A percentile compares a stretch with the other conserved stretches of the same genome.
Conservation (phyloP, 192 early-diverging fungal genomes). For the Chytriomyces confervae region DNA sequence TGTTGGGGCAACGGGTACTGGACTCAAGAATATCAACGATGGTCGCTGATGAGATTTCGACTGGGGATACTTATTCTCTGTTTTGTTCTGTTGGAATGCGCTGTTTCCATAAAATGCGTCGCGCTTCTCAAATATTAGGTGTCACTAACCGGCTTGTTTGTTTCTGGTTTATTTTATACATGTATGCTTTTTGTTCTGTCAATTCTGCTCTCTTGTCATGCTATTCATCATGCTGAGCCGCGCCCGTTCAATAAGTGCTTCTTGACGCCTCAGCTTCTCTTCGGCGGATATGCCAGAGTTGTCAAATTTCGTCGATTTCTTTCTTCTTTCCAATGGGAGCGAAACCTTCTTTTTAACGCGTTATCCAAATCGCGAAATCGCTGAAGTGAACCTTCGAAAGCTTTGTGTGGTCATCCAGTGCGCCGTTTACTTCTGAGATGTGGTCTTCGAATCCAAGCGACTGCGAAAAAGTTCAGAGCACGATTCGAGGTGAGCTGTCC, state of each 20-base stretch:
- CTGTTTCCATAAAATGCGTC: too few relatives aligned
- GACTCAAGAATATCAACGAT: constrained; percentile 64
- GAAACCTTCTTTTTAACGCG: not conserved
- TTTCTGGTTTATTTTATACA: too few relatives aligned
- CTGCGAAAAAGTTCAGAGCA: constrained; percentile 31
- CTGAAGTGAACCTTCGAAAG: constrained; percentile 69
- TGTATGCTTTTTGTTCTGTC: not conserved
- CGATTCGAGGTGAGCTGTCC: not conserved
- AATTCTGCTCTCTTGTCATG: constrained; percentile 4
- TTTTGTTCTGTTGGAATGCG: too few relatives aligned
- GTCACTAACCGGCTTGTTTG: too few relatives aligned
- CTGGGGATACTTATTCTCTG: too few relatives aligned
- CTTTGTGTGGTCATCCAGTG: constrained; percentile 87
- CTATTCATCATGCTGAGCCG: constrained; percentile 50
- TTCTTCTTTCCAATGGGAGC: constrained; percentile 74
- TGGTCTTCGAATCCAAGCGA: constrained; percentile 93
- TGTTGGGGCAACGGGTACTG: constrained; percentile 79
- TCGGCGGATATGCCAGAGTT: constrained; percentile 83
- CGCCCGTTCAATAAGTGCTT: constrained; percentile 88
- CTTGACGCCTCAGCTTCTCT: constrained; percentile 82
- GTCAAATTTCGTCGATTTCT: constrained; percentile 77
- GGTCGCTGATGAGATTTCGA: constrained; percentile 4
- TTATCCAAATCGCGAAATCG: not conserved
- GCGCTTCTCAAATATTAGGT: too few relatives aligned
- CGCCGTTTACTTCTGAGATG: constrained; percentile 85